Conservation (phyloP, 148 eudicot species). For the Tetragonia tetragonoides region DNA sequence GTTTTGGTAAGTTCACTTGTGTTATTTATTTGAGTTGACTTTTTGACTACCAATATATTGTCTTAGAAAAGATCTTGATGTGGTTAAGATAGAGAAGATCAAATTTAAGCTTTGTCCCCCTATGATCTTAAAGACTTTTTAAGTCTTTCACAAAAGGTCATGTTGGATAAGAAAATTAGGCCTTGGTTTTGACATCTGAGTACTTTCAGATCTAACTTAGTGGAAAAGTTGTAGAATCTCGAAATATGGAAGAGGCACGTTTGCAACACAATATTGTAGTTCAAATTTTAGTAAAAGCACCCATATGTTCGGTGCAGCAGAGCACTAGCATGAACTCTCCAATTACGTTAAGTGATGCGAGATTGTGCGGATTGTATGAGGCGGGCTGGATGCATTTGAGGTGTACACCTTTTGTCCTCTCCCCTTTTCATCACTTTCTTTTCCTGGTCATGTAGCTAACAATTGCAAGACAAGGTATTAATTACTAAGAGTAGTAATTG, state of each 20-base stretch:
- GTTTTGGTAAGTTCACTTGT: conserved; percentile 49
- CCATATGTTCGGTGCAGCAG: neutral
- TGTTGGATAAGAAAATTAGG: neutral
- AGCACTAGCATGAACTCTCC: too few relatives aligned
- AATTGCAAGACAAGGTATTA: too few relatives aligned
- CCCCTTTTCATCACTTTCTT: too few relatives aligned
- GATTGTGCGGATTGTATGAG: too few relatives aligned
- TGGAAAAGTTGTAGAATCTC: neutral
- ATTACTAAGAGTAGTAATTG: too few relatives aligned
- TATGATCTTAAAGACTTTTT: neutral
- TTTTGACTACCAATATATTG: neutral
- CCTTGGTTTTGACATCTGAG: neutral
- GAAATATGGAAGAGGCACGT: neutral
- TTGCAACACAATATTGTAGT: neutral
- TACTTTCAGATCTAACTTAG: neutral
- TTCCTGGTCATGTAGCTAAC: too few relatives aligned
- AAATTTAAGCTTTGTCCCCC: neutral
- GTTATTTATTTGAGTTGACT: conserved; percentile 2
- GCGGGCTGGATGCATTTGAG: too few relatives aligned
- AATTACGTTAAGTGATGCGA: too few relatives aligned
- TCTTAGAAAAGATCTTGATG: neutral
- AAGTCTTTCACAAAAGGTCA: neutral
- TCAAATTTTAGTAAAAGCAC: neutral
- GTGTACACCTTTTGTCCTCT: too few relatives aligned
- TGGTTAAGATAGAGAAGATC: neutral